Percentiles rank a stretch among this genome's conserved stretches.
Evolutionary conservation across 768 basidiomycete genomes (phyloP).

Genomic region (Boletales sp.): DNA sequence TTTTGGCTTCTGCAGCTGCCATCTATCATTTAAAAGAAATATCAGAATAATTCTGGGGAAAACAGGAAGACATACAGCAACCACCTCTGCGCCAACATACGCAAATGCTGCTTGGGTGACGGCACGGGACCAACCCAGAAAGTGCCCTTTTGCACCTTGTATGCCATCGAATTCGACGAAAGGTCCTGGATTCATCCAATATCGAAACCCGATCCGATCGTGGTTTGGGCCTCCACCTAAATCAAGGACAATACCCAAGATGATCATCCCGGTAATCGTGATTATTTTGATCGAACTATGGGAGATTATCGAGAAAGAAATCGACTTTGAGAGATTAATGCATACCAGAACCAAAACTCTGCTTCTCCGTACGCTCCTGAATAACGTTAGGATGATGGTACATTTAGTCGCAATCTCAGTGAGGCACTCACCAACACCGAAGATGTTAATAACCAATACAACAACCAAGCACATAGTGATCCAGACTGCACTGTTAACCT

Average conservation of each 20-base stretch:
- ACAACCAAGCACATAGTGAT: constrained; percentile 48
- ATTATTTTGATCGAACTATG: constrained; percentile 49
- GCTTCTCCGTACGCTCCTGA: constrained; percentile 38
- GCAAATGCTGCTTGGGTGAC: constrained; percentile 55
- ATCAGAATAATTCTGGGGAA: background rate
- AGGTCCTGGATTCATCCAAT: constrained; percentile 50
- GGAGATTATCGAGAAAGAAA: background rate
- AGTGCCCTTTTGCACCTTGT: constrained; percentile 42
- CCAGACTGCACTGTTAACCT: constrained; percentile 43
- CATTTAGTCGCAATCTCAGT: background rate
- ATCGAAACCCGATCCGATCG: constrained; percentile 46
- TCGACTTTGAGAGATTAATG: no score
- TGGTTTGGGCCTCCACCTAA: constrained; percentile 52
- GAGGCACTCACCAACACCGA: constrained; percentile 30
- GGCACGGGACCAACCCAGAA: constrained; percentile 47
- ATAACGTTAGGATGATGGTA: background rate
- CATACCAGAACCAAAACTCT: constrained; percentile 43
- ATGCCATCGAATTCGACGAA: constrained; percentile 42
- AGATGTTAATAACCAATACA: constrained; percentile 40
- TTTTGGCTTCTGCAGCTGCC: constrained; percentile 43
- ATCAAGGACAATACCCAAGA: constrained; percentile 43
- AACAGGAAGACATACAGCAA: constrained; percentile 26
- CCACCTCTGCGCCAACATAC: constrained; percentile 51
- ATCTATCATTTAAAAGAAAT: constrained; percentile 17
- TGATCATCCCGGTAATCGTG: constrained; percentile 38